A percentile compares a stretch with the other conserved stretches of the same genome.
Evolutionary conservation across 2,329 filamentous ascomycete species (phyloP).

Genomic region (Chaetomium olivaceum): DNA sequence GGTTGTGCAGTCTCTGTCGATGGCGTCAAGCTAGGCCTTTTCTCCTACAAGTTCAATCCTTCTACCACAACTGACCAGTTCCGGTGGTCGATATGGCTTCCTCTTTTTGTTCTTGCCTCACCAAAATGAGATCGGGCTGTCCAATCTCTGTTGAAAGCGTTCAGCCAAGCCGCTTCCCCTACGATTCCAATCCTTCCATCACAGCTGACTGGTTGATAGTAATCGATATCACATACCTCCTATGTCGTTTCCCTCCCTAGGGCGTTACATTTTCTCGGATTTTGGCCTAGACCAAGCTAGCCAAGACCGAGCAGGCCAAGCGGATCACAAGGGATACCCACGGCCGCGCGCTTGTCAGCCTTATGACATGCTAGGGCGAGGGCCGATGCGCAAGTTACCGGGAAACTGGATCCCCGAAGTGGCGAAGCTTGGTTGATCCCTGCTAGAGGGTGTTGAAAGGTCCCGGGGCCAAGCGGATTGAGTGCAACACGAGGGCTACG

Average conservation of each 20-base stretch:
- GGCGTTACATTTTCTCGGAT: background rate
- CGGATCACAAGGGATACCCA: background rate
- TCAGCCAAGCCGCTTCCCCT: background rate
- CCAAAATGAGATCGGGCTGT: background rate
- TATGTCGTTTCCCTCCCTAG: background rate
- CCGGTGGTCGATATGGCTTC: background rate
- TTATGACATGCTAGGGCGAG: background rate
- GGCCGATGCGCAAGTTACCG: background rate
- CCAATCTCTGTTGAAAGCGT: background rate
- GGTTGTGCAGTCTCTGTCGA: background rate
- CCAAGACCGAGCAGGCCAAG: background rate
- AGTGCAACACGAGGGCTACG: too few species aligned
- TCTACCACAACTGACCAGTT: background rate
- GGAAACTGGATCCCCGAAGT: too few species aligned
- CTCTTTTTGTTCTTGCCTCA: background rate
- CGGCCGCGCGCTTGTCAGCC: background rate
- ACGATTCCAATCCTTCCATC: background rate
- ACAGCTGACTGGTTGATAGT: background rate
- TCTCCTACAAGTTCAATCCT: background rate
- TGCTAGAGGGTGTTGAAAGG: too few species aligned
- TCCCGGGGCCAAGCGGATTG: too few species aligned
- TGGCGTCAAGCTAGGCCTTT: background rate
- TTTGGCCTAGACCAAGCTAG: background rate
- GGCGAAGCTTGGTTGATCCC: too few species aligned
- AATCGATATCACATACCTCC: background rate